Percentiles rank a stretch among this genome's conserved stretches.
These are phyloP conservation scores for Penicillium sp. DNA, from an alignment of 2,329 filamentous ascomycete genomes.

Conservation along the genomic window DNA sequence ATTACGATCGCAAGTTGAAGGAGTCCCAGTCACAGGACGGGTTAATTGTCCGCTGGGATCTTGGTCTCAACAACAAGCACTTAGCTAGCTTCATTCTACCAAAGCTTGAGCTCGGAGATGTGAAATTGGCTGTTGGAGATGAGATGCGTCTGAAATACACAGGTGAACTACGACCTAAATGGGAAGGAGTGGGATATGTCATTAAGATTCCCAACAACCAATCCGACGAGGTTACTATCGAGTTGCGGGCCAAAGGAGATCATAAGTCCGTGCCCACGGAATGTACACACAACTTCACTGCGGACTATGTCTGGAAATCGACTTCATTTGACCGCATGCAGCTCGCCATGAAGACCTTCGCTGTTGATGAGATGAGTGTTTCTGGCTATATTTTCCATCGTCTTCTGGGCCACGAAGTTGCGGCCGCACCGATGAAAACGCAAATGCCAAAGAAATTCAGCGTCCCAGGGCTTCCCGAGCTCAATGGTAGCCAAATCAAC, in stretches of 20 bases:
- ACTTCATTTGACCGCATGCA: slow-evolving; percentile 99
- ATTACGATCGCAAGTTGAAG: slow-evolving; percentile 98
- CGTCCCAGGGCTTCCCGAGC: slow-evolving; percentile 88
- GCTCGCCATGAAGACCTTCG: slow-evolving; percentile 98
- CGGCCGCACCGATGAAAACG: slow-evolving; percentile 92
- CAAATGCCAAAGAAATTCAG: slow-evolving; percentile 96
- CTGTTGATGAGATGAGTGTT: slow-evolving; percentile 96
- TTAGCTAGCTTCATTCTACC: slow-evolving; percentile 93
- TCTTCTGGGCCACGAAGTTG: slow-evolving; percentile 91
- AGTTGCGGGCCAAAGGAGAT: slow-evolving; percentile 90
- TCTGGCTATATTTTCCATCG: slow-evolving; percentile 99
- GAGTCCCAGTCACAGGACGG: slow-evolving; percentile 97
- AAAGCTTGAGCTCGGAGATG: slow-evolving; percentile 95
- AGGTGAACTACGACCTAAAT: slow-evolving; percentile 86
- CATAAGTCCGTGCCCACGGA: slow-evolving; percentile 96
- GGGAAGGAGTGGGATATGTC: slow-evolving; percentile 98
- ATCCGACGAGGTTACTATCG: slow-evolving; percentile 95
- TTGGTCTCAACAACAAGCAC: slow-evolving; percentile 96
- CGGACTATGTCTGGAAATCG: slow-evolving; percentile 99
- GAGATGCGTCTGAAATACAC: slow-evolving; percentile 98
- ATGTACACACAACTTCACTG: slow-evolving; percentile 96
- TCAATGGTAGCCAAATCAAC: slow-evolving; percentile 94
- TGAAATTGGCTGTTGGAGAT: slow-evolving; percentile 96
- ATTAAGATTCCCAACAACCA: slow-evolving; percentile 99
- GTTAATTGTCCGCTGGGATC: slow-evolving; percentile 92